phyloP scores from a whole-genome alignment of 768 basidiomycete species.

The Suillus discolor region DNA sequence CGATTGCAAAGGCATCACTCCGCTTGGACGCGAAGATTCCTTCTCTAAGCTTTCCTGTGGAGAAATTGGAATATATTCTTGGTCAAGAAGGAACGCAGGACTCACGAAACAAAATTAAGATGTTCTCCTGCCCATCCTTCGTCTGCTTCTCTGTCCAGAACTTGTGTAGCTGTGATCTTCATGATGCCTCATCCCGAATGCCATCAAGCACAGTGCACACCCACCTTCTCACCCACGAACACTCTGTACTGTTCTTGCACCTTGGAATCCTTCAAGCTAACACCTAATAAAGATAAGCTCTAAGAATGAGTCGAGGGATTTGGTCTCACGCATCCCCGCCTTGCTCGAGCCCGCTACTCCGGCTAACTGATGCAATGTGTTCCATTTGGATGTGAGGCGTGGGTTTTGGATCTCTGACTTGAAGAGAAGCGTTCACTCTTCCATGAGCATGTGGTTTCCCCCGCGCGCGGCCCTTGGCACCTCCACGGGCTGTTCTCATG shows the following conservation, averaged over 20 bases:
- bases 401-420: not conserved
- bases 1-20: constrained; percentile 60
- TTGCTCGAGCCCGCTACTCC: constrained; percentile 74
- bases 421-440: not conserved
- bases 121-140: constrained; percentile 63
- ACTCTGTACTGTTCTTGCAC: constrained; percentile 69
- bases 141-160: constrained; percentile 31
- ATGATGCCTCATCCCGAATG: constrained; percentile 44
- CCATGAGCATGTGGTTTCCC: not conserved
- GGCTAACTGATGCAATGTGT: constrained; percentile 69
- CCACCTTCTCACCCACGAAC: constrained; percentile 69
- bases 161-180: constrained; percentile 16
- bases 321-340: constrained; percentile 72
- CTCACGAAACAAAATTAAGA: constrained; percentile 75
- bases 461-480: not conserved
- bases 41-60: constrained; percentile 73
- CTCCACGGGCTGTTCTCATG: not conserved
- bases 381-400: constrained; percentile 48
- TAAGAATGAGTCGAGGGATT: not conserved
- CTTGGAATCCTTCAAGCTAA: constrained; percentile 59
- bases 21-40: constrained; percentile 65
- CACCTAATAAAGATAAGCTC: constrained; percentile 26
- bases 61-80: constrained; percentile 7
- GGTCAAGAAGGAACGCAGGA: constrained; percentile 10
- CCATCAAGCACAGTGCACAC: constrained; percentile 44